Percentiles rank a stretch among this genome's conserved stretches.
Evolutionary conservation across 257 asterid species (phyloP).

Genomic region (Salvia miltiorrhiza): DNA sequence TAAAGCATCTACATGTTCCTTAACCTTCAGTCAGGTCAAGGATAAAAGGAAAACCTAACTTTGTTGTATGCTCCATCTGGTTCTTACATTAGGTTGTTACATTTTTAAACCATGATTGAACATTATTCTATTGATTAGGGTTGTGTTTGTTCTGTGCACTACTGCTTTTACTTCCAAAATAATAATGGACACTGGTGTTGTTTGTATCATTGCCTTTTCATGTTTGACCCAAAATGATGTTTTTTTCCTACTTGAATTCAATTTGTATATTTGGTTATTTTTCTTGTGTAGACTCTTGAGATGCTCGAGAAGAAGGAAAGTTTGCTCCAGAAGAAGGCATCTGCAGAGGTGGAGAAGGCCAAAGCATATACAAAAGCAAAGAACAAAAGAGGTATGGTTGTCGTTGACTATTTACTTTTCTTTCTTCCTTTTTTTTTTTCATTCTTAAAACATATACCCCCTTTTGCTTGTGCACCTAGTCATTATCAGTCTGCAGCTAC

Average conservation of each 20-base stretch:
- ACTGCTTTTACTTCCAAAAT: background rate
- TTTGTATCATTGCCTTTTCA: background rate
- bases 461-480: background rate
- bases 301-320: slow-evolving; percentile 79
- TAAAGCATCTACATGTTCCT: background rate
- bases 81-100: background rate
- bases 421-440: background rate
- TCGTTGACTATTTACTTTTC: background rate
- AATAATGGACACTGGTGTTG: background rate
- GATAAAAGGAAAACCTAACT: background rate
- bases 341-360: slow-evolving; percentile 66
- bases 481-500: background rate
- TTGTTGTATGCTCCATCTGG: slow-evolving; percentile 12
- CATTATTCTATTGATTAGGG: background rate
- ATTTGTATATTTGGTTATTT: slow-evolving; percentile 3
- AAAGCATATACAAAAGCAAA: slow-evolving; percentile 62
- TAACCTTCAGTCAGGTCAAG: background rate
- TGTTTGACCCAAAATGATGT: background rate
- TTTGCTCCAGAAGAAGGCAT: slow-evolving; percentile 66
- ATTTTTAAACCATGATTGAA: background rate
- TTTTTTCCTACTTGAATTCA: background rate
- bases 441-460: background rate
- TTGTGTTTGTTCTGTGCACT: background rate
- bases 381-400: slow-evolving; percentile 65
- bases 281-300: slow-evolving; percentile 55